Conservation (phyloP, 1,139 yeast species). For the Pichia sp. region DNA sequence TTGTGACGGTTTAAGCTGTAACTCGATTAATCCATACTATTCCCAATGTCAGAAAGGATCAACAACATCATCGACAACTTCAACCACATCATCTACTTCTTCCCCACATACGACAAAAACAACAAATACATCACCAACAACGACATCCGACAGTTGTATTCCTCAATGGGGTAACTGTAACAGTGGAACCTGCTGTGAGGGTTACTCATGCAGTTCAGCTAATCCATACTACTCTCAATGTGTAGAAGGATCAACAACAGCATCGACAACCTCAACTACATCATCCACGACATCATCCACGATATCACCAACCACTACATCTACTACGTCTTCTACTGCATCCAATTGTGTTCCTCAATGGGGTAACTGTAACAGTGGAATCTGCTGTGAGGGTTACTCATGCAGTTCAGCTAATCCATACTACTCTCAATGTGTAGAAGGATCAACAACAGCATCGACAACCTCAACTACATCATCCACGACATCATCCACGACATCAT, state of each 20-base stretch:
- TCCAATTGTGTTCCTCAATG: slow-evolving; percentile 4
- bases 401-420: neutral
- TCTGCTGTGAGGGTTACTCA: neutral
- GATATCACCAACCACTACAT: slow-evolving; percentile 6
- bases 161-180: neutral
- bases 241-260: neutral
- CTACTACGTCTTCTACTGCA: slow-evolving; percentile 6
- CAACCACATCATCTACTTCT: neutral
- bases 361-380: neutral
- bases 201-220: neutral
- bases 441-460: neutral
- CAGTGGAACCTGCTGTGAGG: neutral
- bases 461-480: neutral
- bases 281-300: neutral
- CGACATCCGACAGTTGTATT: neutral
- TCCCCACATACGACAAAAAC: neutral
- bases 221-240: neutral
- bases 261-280: neutral
- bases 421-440: neutral
- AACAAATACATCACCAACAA: neutral
- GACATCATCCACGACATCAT: neutral
- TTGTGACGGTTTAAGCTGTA: neutral
- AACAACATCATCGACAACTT: neutral
- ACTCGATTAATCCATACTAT: neutral
- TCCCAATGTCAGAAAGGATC: neutral